Percentiles rank a stretch among this genome's conserved stretches.
Evolutionary conservation across 2,329 filamentous ascomycete species (phyloP).

Genomic region (Apiospora malaysiana): DNA sequence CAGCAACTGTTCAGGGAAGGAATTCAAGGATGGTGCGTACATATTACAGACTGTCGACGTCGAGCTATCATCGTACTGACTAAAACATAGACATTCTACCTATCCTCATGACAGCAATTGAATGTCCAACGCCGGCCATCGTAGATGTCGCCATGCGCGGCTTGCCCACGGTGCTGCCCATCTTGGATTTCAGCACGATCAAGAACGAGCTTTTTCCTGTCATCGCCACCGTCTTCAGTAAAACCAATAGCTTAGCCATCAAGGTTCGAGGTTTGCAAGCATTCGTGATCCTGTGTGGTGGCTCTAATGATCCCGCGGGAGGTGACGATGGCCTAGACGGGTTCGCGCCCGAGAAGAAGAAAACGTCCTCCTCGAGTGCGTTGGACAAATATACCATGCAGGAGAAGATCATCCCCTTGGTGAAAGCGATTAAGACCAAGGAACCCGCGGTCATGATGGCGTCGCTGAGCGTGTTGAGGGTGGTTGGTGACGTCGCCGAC

Average conservation of each 20-base stretch:
- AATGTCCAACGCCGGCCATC: slow-evolving; percentile 86
- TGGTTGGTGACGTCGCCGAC: slow-evolving; percentile 83
- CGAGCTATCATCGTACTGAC: neutral
- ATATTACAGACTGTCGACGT: neutral
- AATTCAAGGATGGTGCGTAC: slow-evolving; percentile 86
- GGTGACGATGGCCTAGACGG: slow-evolving; percentile 79
- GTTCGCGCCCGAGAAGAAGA: slow-evolving; percentile 61
- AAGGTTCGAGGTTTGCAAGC: slow-evolving; percentile 92
- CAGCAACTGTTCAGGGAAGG: slow-evolving; percentile 83
- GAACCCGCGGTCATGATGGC: slow-evolving; percentile 98
- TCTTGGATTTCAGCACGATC: slow-evolving; percentile 94
- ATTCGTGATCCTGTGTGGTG: slow-evolving; percentile 88
- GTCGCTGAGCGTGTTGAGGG: slow-evolving; percentile 80
- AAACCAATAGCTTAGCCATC: slow-evolving; percentile 91
- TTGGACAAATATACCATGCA: slow-evolving; percentile 98
- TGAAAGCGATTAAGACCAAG: slow-evolving; percentile 95
- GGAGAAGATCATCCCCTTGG: slow-evolving; percentile 90
- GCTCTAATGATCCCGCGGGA: slow-evolving; percentile 57
- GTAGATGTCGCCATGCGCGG: slow-evolving; percentile 85
- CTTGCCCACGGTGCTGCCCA: slow-evolving; percentile 79
- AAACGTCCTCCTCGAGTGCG: slow-evolving; percentile 73
- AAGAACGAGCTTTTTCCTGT: slow-evolving; percentile 97
- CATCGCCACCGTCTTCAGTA: slow-evolving; percentile 87
- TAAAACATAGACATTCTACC: slow-evolving; percentile 76
- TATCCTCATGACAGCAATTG: slow-evolving; percentile 81